Conservation (phyloP, 352 stramenopile species). For the Phytophthora sp. region DNA sequence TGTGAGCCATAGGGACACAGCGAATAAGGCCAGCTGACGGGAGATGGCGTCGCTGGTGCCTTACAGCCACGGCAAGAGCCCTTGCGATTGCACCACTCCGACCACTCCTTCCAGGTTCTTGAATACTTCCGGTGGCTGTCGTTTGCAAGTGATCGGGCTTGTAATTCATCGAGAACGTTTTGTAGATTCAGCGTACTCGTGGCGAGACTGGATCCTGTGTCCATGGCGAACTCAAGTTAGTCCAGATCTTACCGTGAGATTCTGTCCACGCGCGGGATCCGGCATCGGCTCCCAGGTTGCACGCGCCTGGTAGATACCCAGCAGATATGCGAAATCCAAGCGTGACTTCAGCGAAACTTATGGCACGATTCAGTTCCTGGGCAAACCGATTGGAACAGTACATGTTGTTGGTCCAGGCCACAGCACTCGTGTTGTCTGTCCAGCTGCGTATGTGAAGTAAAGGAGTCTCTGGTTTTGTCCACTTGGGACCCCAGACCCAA, state of each 20-base stretch:
- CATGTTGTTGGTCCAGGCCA: slow-evolving; percentile 9
- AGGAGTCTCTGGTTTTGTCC: not conserved
- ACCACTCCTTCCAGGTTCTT: slow-evolving; percentile 13
- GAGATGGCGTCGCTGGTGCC: not conserved
- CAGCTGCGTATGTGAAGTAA: not conserved
- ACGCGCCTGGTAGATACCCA: slow-evolving; percentile 1
- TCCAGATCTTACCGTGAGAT: not conserved
- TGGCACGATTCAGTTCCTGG: not conserved
- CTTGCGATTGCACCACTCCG: not conserved
- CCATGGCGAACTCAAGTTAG: slow-evolving; percentile 21
- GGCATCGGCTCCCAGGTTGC: slow-evolving; percentile 4
- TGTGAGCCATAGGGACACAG: not conserved
- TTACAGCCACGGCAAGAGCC: not conserved
- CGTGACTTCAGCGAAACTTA: slow-evolving; percentile 11
- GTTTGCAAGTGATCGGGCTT: not conserved
- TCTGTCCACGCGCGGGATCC: slow-evolving; percentile 5
- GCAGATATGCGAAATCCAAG: slow-evolving; percentile 7
- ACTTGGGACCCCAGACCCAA: not conserved
- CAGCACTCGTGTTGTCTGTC: not conserved
- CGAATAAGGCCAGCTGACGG: not conserved
- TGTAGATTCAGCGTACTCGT: slow-evolving; percentile 12
- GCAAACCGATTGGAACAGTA: not conserved
- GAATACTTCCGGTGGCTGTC: slow-evolving; percentile 12
- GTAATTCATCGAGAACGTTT: slow-evolving; percentile 9
- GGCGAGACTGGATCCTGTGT: slow-evolving; percentile 1